Evolutionary conservation across 768 basidiomycete genomes (phyloP).

Genomic region (Rhizopogon roseolus): DNA sequence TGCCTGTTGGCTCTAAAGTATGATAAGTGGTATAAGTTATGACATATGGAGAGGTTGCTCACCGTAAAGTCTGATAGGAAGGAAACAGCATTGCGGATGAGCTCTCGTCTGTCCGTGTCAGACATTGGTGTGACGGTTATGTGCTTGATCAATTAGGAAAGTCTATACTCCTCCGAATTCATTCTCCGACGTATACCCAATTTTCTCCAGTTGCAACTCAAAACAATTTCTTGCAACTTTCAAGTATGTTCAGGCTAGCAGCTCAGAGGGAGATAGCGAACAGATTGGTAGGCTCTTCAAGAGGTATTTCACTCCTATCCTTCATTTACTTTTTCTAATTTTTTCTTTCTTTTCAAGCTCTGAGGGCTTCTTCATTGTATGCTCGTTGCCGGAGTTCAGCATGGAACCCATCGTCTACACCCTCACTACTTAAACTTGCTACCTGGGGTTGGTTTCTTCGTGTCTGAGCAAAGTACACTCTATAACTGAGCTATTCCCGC

Average conservation of each 20-base stretch:
- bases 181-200: slow-evolving; percentile 21
- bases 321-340: background rate
- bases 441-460: slow-evolving; percentile 21
- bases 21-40: slow-evolving; percentile 3
- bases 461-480: slow-evolving; percentile 10
- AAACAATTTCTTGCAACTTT: slow-evolving; percentile 1
- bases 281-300: slow-evolving; percentile 10
- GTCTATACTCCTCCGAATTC: slow-evolving; percentile 11
- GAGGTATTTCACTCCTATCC: slow-evolving; percentile 2
- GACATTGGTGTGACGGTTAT: slow-evolving; percentile 31
- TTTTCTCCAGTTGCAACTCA: slow-evolving; percentile 6
- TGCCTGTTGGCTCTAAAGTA: slow-evolving; percentile 63
- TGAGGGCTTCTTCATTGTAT: slow-evolving; percentile 6
- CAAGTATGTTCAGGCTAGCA: slow-evolving; percentile 27
- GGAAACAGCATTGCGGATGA: slow-evolving; percentile 75
- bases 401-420: slow-evolving; percentile 3
- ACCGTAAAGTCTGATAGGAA: slow-evolving; percentile 88
- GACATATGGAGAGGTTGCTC: slow-evolving; percentile 7
- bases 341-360: background rate
- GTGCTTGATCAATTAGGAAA: background rate
- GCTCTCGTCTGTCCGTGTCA: slow-evolving; percentile 60
- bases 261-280: slow-evolving; percentile 15
- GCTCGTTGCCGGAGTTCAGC: slow-evolving; percentile 13
- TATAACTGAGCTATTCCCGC: background rate
- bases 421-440: slow-evolving; percentile 4